A percentile compares a stretch with the other conserved stretches of the same genome.
Evolutionary conservation across 1,284 basidiomycete species (phyloP).

Genomic region (Porphyrellus sp.): DNA sequence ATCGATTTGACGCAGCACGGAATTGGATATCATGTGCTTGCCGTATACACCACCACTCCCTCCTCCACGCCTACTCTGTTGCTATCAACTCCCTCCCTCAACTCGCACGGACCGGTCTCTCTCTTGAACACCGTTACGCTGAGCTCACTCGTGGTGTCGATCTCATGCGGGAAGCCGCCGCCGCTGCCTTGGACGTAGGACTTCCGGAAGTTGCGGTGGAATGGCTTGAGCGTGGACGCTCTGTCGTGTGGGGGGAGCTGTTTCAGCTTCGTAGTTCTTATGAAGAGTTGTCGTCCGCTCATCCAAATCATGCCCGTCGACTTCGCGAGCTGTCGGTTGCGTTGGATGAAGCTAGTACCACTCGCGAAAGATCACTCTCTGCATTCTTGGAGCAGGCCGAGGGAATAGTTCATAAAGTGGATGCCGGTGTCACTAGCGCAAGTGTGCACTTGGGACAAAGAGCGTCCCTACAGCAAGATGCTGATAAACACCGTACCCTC

Average conservation of each 20-base stretch:
- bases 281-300: not conserved
- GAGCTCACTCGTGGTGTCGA: not conserved
- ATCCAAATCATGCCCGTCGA: conserved; percentile 1
- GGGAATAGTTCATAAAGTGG: not conserved
- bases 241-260: not conserved
- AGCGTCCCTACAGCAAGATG: not conserved
- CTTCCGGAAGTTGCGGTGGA: not conserved
- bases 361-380: not conserved
- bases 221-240: not conserved
- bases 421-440: no score
- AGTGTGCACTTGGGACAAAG: no score
- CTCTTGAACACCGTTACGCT: not conserved
- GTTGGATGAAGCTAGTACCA: not conserved
- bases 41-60: not conserved
- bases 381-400: no score
- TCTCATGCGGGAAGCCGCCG: not conserved
- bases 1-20: no score
- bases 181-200: not conserved
- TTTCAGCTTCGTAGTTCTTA: not conserved
- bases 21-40: not conserved
- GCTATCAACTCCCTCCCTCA: conserved; percentile 1
- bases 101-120: not conserved
- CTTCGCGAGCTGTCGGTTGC: not conserved
- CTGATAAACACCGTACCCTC: not conserved
- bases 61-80: not conserved